A percentile compares a stretch with the other conserved stretches of the same genome.
Conservation (phyloP, 257 asterid species). For the Ophiorrhiza pumila region DNA sequence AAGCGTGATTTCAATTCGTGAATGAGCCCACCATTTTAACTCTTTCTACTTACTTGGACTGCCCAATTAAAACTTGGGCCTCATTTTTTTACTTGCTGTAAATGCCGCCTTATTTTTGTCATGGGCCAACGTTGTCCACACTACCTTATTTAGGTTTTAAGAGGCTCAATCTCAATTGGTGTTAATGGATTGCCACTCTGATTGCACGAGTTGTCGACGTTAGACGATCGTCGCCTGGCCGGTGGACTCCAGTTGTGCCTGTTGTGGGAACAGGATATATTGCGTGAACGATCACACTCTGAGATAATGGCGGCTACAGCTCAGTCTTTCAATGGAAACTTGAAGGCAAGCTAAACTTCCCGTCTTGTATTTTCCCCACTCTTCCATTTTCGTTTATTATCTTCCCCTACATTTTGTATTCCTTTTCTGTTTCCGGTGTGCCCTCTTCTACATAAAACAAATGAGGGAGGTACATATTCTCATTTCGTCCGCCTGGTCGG, state of each 20-base stretch:
- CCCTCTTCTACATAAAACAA: neutral
- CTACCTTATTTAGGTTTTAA: too few relatives aligned
- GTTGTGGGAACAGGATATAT: neutral
- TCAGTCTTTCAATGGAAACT: slow-evolving; percentile 29
- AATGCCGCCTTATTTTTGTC: too few relatives aligned
- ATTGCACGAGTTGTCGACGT: too few relatives aligned
- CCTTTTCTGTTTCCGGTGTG: neutral
- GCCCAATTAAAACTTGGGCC: too few relatives aligned
- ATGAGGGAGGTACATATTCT: neutral
- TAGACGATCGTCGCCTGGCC: neutral
- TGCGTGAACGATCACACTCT: neutral
- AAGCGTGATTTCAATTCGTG: too few relatives aligned
- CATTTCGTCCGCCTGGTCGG: neutral
- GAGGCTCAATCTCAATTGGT: too few relatives aligned
- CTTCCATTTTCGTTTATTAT: neutral
- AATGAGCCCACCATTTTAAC: too few relatives aligned
- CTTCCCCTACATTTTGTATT: neutral
- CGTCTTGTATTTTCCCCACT: neutral
- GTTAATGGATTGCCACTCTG: too few relatives aligned
- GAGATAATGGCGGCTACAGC: slow-evolving; percentile 20
- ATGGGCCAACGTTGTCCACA: too few relatives aligned
- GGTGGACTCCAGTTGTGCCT: neutral
- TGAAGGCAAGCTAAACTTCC: slow-evolving; percentile 18
- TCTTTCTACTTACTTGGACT: too few relatives aligned
- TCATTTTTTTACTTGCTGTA: too few relatives aligned